Percentiles rank a stretch among this genome's conserved stretches.
Evolutionary conservation across 2,329 filamentous ascomycete genomes (phyloP).

Genomic region (Endocalyx cinctus): DNA sequence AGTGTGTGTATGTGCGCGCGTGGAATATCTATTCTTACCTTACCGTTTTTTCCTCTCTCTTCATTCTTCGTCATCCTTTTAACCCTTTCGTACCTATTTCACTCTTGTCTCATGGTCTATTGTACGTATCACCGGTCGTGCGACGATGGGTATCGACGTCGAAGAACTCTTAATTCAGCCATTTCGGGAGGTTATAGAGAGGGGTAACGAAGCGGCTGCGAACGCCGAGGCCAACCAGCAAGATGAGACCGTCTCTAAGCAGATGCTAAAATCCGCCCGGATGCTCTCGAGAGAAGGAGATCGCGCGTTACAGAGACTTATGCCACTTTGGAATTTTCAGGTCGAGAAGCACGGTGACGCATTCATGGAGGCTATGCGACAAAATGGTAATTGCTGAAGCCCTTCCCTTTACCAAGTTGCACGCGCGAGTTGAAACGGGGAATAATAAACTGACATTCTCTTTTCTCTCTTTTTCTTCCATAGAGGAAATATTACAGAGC

Average conservation of each 20-base stretch:
- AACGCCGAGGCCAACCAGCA: conserved; percentile 25
- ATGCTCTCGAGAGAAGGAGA: conserved; percentile 33
- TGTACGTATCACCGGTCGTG: too few species aligned
- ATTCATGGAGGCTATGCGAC: conserved; percentile 31
- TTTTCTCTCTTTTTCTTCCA: too few species aligned
- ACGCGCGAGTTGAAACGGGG: too few species aligned
- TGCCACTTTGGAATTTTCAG: conserved; percentile 33
- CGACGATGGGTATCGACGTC: conserved; percentile 23
- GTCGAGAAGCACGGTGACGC: conserved; percentile 31
- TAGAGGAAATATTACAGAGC: conserved; percentile 17
- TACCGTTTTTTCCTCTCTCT: too few species aligned
- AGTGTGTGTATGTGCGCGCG: too few species aligned
- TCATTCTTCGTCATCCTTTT: too few species aligned
- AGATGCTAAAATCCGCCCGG: conserved; percentile 30
- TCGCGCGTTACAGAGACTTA: conserved; percentile 31
- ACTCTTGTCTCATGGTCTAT: too few species aligned
- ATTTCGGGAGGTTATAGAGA: conserved; percentile 35
- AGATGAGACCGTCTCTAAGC: conserved; percentile 15
- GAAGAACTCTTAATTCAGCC: conserved; percentile 29
- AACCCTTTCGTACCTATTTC: too few species aligned
- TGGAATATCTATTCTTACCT: too few species aligned
- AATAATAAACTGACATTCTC: too few species aligned
- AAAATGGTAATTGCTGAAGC: conserved; percentile 31
- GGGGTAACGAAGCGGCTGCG: conserved; percentile 31
- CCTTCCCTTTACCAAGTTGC: too few species aligned